Evolutionary conservation across 306 rosid genomes (phyloP).

Genomic region (Oxytropis ochrocephala): DNA sequence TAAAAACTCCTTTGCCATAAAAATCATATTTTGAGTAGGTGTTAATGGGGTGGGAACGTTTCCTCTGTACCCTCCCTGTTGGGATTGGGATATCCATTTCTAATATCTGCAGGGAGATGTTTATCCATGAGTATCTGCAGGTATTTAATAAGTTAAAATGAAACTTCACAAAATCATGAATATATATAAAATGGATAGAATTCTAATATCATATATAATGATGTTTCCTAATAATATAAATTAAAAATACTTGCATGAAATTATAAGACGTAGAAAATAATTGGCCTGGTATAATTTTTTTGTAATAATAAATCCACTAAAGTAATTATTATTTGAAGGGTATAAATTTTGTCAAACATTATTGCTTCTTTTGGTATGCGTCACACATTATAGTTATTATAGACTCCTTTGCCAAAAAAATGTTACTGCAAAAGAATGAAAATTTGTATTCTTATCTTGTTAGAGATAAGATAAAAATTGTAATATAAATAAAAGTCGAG

Average conservation of each 20-base stretch:
- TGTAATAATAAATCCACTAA: neutral
- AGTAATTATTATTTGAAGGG: neutral
- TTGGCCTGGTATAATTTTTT: neutral
- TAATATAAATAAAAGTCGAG: neutral
- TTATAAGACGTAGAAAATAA: neutral
- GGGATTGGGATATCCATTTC: neutral
- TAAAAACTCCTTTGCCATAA: slow-evolving; percentile 19
- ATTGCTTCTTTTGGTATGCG: neutral
- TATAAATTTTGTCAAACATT: neutral
- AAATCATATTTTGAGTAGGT: neutral
- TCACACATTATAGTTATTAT: neutral
- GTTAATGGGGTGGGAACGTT: neutral
- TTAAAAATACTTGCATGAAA: neutral
- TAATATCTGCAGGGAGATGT: neutral
- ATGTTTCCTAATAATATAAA: neutral
- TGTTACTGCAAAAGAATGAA: neutral
- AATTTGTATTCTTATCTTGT: neutral
- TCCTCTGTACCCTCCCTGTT: neutral
- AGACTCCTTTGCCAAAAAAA: neutral
- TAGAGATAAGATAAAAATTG: neutral
- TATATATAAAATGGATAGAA: neutral
- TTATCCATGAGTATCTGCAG: neutral
- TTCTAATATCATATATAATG: neutral
- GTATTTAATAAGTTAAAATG: neutral
- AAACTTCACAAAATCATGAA: neutral